Evolutionary conservation across 176 grass and related monocot genomes (phyloP).

Genomic region (Bothriochloa decipiens): DNA sequence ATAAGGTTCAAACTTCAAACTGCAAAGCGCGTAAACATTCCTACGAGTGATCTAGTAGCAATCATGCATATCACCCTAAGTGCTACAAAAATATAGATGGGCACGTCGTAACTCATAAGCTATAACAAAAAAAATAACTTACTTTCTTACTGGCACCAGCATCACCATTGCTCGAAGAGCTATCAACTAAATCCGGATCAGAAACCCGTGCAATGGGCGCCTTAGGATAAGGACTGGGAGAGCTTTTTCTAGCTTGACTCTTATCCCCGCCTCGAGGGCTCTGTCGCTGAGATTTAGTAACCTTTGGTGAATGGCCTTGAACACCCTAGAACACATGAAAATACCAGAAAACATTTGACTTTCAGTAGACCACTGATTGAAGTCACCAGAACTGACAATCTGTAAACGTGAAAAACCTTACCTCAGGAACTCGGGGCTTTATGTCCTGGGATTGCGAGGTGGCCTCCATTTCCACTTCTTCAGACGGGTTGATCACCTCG

Average conservation of each 20-base stretch:
- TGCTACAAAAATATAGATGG: not conserved
- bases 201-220: slow-evolving; percentile 52
- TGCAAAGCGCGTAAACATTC: not conserved
- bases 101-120: not conserved
- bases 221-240: slow-evolving; percentile 35
- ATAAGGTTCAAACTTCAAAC: slow-evolving; percentile 28
- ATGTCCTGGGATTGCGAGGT: slow-evolving; percentile 43
- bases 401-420: slow-evolving; percentile 5
- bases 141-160: slow-evolving; percentile 47
- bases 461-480: slow-evolving; percentile 54
- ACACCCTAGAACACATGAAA: slow-evolving; percentile 38
- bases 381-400: not conserved
- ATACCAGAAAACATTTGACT: not conserved
- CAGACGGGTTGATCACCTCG: slow-evolving; percentile 61
- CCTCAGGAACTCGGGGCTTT: slow-evolving; percentile 44
- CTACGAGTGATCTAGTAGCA: slow-evolving; percentile 11
- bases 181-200: slow-evolving; percentile 50
- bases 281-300: slow-evolving; percentile 42
- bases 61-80: not conserved
- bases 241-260: slow-evolving; percentile 50
- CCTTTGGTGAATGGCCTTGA: slow-evolving; percentile 47
- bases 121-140: not conserved
- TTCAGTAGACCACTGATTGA: slow-evolving; percentile 9
- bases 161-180: slow-evolving; percentile 44
- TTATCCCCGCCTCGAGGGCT: slow-evolving; percentile 41